Conservation (phyloP, 1,139 yeast genomes). For the Hemisphaericaspora xylofermentans region DNA sequence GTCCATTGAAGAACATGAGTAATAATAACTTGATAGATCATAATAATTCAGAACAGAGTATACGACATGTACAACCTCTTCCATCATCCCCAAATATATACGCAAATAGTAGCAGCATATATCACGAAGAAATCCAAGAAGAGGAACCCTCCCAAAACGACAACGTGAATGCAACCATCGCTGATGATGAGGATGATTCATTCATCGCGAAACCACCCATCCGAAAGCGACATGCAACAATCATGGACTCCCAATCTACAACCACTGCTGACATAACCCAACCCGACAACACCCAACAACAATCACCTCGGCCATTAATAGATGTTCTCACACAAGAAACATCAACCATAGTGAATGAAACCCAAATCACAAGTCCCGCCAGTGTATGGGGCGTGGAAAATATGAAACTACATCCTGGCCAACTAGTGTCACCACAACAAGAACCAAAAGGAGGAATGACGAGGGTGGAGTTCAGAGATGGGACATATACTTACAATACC, state of each 20-base stretch:
- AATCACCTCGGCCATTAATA: slow-evolving; percentile 3
- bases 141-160: slow-evolving; percentile 4
- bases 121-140: slow-evolving; percentile 3
- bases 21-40: neutral
- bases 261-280: neutral
- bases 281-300: neutral
- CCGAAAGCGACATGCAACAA: slow-evolving; percentile 8
- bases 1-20: slow-evolving; percentile 1
- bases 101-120: neutral
- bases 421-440: slow-evolving; percentile 12
- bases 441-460: slow-evolving; percentile 23
- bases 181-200: slow-evolving; percentile 7
- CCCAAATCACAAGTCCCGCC: slow-evolving; percentile 18
- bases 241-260: slow-evolving; percentile 13
- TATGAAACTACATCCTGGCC: slow-evolving; percentile 38
- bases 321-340: slow-evolving; percentile 4
- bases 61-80: neutral
- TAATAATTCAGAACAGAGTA: slow-evolving; percentile 5
- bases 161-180: neutral
- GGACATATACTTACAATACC: slow-evolving; percentile 27
- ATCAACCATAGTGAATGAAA: slow-evolving; percentile 1
- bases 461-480: slow-evolving; percentile 37
- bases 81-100: slow-evolving; percentile 6
- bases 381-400: slow-evolving; percentile 42
- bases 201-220: slow-evolving; percentile 8